A percentile compares a stretch with the other conserved stretches of the same genome.
These are phyloP conservation scores for Globisporangium sylvaticum DNA, from an alignment of 352 stramenopile species.

Conservation along the genomic window DNA sequence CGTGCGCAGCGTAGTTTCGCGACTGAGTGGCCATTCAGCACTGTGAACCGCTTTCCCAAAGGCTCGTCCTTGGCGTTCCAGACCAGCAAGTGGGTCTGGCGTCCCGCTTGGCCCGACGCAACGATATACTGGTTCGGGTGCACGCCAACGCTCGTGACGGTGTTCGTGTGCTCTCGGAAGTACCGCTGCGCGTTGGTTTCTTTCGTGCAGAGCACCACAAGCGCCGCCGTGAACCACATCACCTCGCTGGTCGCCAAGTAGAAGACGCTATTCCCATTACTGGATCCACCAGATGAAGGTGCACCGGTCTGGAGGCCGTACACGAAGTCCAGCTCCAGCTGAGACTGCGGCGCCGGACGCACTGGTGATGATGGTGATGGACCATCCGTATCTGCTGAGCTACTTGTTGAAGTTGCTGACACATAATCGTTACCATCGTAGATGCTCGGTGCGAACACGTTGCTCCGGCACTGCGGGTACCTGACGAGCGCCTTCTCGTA, in stretches of 20 bases:
- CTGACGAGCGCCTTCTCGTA: slow-evolving; percentile 57
- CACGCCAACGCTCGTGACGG: slow-evolving; percentile 48
- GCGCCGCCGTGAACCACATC: slow-evolving; percentile 52
- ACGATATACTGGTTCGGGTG: slow-evolving; percentile 63
- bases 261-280: slow-evolving; percentile 42
- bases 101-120: slow-evolving; percentile 53
- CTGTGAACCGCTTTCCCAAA: slow-evolving; percentile 52
- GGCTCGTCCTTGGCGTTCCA: slow-evolving; percentile 62
- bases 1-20: slow-evolving; percentile 45
- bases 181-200: slow-evolving; percentile 47
- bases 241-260: slow-evolving; percentile 60
- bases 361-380: not conserved
- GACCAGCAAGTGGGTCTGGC: slow-evolving; percentile 56
- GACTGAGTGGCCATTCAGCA: slow-evolving; percentile 46
- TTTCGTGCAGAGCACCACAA: slow-evolving; percentile 61
- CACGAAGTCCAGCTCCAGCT: slow-evolving; percentile 54
- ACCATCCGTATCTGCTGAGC: not conserved
- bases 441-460: slow-evolving; percentile 52
- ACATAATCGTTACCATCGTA: slow-evolving; percentile 31
- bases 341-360: slow-evolving; percentile 27
- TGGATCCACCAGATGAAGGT: slow-evolving; percentile 14
- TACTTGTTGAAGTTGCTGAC: not conserved
- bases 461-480: slow-evolving; percentile 66
- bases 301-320: slow-evolving; percentile 52
- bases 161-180: slow-evolving; percentile 57